Evolutionary conservation across 495 filamentous ascomycete species (phyloP).

Genomic region (Pseudevernia furfuracea): DNA sequence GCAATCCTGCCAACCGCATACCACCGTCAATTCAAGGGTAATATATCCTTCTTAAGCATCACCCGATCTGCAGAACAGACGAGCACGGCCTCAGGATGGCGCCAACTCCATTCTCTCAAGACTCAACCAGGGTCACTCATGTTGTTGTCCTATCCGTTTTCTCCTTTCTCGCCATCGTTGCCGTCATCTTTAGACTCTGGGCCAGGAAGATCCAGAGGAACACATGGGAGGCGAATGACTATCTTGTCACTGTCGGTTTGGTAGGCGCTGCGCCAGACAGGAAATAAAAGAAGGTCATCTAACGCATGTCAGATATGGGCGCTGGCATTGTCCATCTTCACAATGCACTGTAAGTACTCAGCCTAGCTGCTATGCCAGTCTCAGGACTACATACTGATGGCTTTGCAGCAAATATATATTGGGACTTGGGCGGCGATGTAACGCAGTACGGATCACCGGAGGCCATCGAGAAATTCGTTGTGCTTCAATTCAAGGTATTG

Average conservation of each 20-base stretch:
- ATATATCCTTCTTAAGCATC: not conserved
- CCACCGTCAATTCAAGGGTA: not conserved
- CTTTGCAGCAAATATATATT: conserved; percentile 15
- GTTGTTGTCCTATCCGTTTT: conserved; percentile 17
- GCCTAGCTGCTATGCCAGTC: not conserved
- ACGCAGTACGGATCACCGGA: conserved; percentile 16
- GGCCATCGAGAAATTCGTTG: conserved; percentile 3
- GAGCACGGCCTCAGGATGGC: not conserved
- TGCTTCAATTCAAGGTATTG: conserved; percentile 16
- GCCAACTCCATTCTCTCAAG: conserved; percentile 1
- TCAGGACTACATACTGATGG: not conserved
- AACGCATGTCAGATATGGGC: conserved; percentile 19
- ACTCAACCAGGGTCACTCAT: conserved; percentile 12
- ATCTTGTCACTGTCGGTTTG: conserved; percentile 17
- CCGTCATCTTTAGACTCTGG: conserved; percentile 20
- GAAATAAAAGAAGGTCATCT: not conserved
- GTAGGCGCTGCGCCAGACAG: conserved; percentile 5
- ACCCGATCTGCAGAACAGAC: not conserved
- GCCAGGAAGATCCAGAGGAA: conserved; percentile 17
- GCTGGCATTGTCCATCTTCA: conserved; percentile 10
- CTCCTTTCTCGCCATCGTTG: conserved; percentile 16
- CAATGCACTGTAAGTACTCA: conserved; percentile 13
- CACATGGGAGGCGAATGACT: conserved; percentile 15
- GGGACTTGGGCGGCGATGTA: conserved; percentile 13
- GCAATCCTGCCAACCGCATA: not conserved